These are phyloP conservation scores for Mycena citricolor DNA, from an alignment of 1,284 basidiomycete species.

Conservation along the genomic window DNA sequence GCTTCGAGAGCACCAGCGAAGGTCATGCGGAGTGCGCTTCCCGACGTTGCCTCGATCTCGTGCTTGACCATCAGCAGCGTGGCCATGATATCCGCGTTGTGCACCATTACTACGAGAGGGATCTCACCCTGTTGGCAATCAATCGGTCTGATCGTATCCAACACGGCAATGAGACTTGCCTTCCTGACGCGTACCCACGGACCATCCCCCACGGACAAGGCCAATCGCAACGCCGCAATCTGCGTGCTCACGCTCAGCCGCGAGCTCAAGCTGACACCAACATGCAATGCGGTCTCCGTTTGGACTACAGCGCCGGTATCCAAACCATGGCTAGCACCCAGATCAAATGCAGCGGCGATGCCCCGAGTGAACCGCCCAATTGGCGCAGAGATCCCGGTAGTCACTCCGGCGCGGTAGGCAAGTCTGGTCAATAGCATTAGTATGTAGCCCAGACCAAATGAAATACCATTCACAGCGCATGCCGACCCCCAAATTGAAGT, in stretches of 20 bases:
- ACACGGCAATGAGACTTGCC: conserved; percentile 30
- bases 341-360: conserved; percentile 59
- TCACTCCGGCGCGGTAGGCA: conserved; percentile 60
- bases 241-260: conserved; percentile 60
- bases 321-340: conserved; percentile 57
- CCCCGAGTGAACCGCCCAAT: conserved; percentile 54
- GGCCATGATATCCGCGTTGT: conserved; percentile 68
- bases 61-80: conserved; percentile 61
- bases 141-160: neutral
- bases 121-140: conserved; percentile 26
- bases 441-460: neutral
- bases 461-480: conserved; percentile 53
- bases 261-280: conserved; percentile 46
- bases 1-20: conserved; percentile 65
- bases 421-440: conserved; percentile 37
- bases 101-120: conserved; percentile 50
- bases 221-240: conserved; percentile 56
- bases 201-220: conserved; percentile 36
- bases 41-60: conserved; percentile 48
- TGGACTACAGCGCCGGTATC: conserved; percentile 63
- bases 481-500: conserved; percentile 63
- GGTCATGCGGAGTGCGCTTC: conserved; percentile 42
- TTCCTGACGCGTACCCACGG: conserved; percentile 30
- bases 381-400: conserved; percentile 60
- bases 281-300: conserved; percentile 65